These are phyloP conservation scores for Sonneratia caseolaris DNA, from an alignment of 345 rosid species.

Conservation along the genomic window DNA sequence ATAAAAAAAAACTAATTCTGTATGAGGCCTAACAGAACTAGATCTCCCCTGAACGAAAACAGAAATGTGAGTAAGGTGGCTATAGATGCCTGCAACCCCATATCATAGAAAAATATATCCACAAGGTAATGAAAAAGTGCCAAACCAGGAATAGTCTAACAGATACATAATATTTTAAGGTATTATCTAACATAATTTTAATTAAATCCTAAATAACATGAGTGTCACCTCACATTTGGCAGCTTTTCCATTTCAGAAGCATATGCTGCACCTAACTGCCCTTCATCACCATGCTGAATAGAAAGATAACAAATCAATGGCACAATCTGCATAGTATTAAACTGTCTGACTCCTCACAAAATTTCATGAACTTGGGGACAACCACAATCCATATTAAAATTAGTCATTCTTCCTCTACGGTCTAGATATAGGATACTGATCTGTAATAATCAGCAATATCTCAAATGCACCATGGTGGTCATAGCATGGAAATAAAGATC, in stretches of 20 bases:
- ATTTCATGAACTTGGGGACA: neutral
- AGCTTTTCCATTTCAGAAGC: constrained; percentile 71
- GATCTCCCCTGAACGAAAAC: neutral
- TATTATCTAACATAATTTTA: neutral
- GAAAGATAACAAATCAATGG: constrained; percentile 2
- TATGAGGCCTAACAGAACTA: neutral
- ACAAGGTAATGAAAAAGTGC: neutral
- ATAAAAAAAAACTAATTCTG: neutral
- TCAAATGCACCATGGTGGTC: neutral
- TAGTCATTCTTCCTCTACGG: neutral
- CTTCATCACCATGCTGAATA: constrained; percentile 83
- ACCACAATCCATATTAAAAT: neutral
- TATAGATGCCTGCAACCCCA: neutral
- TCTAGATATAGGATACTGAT: neutral
- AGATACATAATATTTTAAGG: neutral
- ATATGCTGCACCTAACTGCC: constrained; percentile 65
- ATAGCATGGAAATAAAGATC: neutral
- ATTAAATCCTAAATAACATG: neutral
- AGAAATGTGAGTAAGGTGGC: neutral
- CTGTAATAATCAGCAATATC: neutral
- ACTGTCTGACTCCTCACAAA: neutral
- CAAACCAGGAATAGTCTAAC: neutral
- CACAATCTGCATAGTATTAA: neutral
- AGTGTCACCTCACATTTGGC: constrained; percentile 76
- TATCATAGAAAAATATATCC: neutral